phyloP scores from a whole-genome alignment of 768 basidiomycete species.

The Mycena crocata region DNA sequence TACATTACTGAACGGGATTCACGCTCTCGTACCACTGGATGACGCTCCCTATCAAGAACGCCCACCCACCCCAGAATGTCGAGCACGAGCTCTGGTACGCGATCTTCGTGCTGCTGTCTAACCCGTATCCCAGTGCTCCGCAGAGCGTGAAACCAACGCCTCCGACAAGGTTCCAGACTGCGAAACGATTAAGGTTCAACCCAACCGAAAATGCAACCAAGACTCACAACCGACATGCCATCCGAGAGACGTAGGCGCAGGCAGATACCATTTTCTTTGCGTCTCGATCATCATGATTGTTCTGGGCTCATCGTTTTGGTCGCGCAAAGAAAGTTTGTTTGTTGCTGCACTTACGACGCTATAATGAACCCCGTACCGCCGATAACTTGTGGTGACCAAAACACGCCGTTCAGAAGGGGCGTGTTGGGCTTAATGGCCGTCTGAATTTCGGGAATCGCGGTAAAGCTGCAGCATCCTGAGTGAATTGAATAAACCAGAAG shows the following conservation, averaged over 20 bases:
- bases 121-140: slow-evolving; percentile 65
- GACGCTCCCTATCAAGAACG: slow-evolving; percentile 69
- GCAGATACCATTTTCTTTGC: slow-evolving; percentile 66
- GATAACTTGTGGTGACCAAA: slow-evolving; percentile 72
- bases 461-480: slow-evolving; percentile 43
- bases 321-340: background rate
- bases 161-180: slow-evolving; percentile 72
- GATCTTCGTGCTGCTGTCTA: slow-evolving; percentile 42
- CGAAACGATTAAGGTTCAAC: background rate
- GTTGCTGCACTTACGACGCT: slow-evolving; percentile 46
- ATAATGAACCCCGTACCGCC: slow-evolving; percentile 72
- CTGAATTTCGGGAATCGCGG: slow-evolving; percentile 52
- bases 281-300: slow-evolving; percentile 64
- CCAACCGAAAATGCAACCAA: background rate
- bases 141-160: slow-evolving; percentile 68
- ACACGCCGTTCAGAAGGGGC: slow-evolving; percentile 58
- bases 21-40: slow-evolving; percentile 67
- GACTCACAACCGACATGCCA: slow-evolving; percentile 63
- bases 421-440: slow-evolving; percentile 40
- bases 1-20: slow-evolving; percentile 37
- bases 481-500: background rate
- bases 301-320: slow-evolving; percentile 27
- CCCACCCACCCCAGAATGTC: slow-evolving; percentile 73
- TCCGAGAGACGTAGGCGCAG: slow-evolving; percentile 57
- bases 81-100: slow-evolving; percentile 64